Base-by-base conservation (phyloP, 2,329 filamentous ascomycete species). In the Trichophyton mentagrophytes region DNA sequence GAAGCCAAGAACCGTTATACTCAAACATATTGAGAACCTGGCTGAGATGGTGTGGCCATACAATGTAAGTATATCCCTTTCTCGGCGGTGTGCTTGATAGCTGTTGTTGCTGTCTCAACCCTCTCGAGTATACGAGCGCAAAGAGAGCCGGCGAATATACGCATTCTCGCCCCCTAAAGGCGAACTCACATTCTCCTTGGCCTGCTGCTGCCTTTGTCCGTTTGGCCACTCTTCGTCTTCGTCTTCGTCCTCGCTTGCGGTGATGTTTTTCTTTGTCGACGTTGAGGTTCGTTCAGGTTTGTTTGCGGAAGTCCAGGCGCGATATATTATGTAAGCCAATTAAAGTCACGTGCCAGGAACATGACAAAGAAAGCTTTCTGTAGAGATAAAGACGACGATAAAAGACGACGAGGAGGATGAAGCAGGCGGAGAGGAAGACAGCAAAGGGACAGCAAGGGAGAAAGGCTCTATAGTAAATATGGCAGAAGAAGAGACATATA, bases 401-500 rank as follows among this genome's bases (percentile, higher is more conserved):
- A 25, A 49, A 22, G 22, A 22, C 22, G 46, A 49, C 46, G 46
- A 49, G 7, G 47, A 33, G 15, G 25, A 27, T 4, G 47, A 33
- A n/a, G 49, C 17, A 17, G 25, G 3, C 3, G 11, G 8, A 17
- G 49, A 8, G 11, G 2, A 27, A n/a, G 1, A 36, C 5, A 33
- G 49, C 6, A 38, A 13, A 38, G 11, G 33, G 11, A 38, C 33
- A 38, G 33, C 33, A 38, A 13, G 9, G 11, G 11, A 13, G 33
- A 13, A 38, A 13, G 33, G 11, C 9, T 3, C 33, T 13, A 38
- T 1, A 17, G 5, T 36, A 33, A 17, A 36, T 7, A 55, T 55
- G 49, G 49, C 49, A 13, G 49, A 55, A 3, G 15, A 70, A 44
- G 67, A 68, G 55, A 64, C 65, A 46, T 73, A 72, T 69, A 83